phyloP scores from a whole-genome alignment of 192 early-diverging fungal species.

The Piromyces sp. region DNA sequence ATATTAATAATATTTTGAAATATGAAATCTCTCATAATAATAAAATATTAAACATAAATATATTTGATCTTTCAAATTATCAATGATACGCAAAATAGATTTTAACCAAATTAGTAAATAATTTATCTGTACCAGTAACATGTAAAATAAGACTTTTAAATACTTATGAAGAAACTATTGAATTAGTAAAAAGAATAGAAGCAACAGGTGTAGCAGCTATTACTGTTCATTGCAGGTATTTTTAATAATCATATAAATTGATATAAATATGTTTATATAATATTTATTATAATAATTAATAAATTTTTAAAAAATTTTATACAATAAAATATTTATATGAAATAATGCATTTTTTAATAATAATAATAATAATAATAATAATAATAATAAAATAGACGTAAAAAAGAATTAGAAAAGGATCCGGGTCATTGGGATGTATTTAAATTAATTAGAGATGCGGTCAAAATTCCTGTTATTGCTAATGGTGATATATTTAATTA shows the following conservation, averaged over 20 bases:
- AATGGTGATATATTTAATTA: slow-evolving; percentile 75
- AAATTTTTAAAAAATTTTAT: too few species aligned
- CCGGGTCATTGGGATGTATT: slow-evolving; percentile 75
- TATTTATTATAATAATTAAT: too few species aligned
- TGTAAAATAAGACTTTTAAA: slow-evolving; percentile 73
- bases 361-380: too few species aligned
- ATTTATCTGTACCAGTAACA: slow-evolving; percentile 59
- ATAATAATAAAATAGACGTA: slow-evolving; percentile 15
- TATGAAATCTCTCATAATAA: too few species aligned
- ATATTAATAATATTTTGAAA: too few species aligned
- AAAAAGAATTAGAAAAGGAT: slow-evolving; percentile 56
- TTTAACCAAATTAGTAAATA: slow-evolving; percentile 48
- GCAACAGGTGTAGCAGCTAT: slow-evolving; percentile 71
- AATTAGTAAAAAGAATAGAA: slow-evolving; percentile 64
- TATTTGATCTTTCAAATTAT: too few species aligned
- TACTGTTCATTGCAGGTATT: slow-evolving; percentile 71
- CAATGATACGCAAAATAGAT: slow-evolving; percentile 21
- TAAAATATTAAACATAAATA: too few species aligned
- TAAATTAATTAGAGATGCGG: slow-evolving; percentile 43
- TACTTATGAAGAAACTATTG: slow-evolving; percentile 57
- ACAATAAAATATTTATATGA: too few species aligned
- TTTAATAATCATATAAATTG: neutral
- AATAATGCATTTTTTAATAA: too few species aligned
- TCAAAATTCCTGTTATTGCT: slow-evolving; percentile 63
- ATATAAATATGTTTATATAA: too few species aligned